A percentile compares a stretch with the other conserved stretches of the same genome.
These are phyloP conservation scores for Astrothelium subdiscretum DNA, from an alignment of 495 filamentous ascomycete genomes.

Conservation along the genomic window DNA sequence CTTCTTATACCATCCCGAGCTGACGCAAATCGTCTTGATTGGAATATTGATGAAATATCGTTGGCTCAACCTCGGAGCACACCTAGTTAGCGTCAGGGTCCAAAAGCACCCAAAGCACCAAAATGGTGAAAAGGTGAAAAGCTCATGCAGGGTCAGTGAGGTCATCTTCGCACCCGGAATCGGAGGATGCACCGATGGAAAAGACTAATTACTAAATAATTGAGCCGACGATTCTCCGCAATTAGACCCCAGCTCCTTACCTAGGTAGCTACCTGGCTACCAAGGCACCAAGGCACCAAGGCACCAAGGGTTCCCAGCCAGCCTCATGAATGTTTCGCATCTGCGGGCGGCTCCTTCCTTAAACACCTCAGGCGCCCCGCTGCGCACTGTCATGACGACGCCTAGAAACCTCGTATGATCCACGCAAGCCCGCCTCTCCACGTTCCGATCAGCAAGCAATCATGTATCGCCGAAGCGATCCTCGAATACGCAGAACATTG, in stretches of 20 bases:
- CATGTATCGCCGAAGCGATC: conserved; percentile 64
- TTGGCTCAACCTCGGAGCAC: not conserved
- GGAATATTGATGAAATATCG: not conserved
- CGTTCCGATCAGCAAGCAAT: not conserved
- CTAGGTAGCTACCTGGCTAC: not conserved
- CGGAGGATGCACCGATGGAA: too few species aligned
- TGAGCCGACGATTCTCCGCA: not conserved
- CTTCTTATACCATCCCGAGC: not conserved
- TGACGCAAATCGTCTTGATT: not conserved
- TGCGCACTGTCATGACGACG: not conserved
- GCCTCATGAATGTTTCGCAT: not conserved
- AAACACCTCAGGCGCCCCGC: not conserved
- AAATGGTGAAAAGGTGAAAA: too few species aligned
- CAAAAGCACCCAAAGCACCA: not conserved
- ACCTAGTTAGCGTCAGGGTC: not conserved
- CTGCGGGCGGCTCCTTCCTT: not conserved
- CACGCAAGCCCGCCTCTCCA: not conserved
- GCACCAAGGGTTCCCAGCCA: not conserved
- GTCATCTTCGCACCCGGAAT: not conserved
- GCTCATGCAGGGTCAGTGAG: not conserved
- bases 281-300: not conserved
- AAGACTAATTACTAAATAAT: too few species aligned
- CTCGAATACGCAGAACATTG: conserved; percentile 84
- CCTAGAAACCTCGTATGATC: not conserved
- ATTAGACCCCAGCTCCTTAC: not conserved